Conservation (phyloP, 345 rosid species). For the Syzygium jambos region DNA sequence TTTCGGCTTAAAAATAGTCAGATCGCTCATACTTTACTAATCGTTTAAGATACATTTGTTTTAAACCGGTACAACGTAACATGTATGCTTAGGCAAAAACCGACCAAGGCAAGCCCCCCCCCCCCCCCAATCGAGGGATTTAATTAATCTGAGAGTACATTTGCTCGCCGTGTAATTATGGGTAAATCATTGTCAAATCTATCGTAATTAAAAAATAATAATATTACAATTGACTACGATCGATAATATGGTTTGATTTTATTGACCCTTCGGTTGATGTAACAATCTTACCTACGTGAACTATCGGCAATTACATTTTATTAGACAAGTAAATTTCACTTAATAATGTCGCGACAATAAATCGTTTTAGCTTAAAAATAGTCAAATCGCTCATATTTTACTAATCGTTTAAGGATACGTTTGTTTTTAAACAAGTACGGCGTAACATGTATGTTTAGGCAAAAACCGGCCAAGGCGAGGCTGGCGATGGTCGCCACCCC, state of each 20-base stretch:
- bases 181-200: neutral
- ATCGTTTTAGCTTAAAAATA: accelerated
- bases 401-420: neutral
- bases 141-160: neutral
- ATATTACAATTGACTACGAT: neutral
- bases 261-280: neutral
- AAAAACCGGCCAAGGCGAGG: accelerated
- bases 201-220: neutral
- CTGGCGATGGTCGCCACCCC: accelerated
- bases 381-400: neutral
- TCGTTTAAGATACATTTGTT: no score
- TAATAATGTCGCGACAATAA: neutral
- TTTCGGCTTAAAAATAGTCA: no score
- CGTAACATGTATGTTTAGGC: neutral
- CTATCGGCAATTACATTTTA: neutral
- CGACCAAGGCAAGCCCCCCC: no score
- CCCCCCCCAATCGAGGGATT: neutral
- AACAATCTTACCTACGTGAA: neutral
- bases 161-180: neutral
- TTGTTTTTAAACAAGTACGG: neutral
- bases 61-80: no score
- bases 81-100: no score
- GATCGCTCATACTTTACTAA: no score
- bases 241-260: neutral
- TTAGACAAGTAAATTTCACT: neutral